These are phyloP conservation scores for Giardia muris DNA, from an alignment of 208 protist genomes.

Conservation along the genomic window DNA sequence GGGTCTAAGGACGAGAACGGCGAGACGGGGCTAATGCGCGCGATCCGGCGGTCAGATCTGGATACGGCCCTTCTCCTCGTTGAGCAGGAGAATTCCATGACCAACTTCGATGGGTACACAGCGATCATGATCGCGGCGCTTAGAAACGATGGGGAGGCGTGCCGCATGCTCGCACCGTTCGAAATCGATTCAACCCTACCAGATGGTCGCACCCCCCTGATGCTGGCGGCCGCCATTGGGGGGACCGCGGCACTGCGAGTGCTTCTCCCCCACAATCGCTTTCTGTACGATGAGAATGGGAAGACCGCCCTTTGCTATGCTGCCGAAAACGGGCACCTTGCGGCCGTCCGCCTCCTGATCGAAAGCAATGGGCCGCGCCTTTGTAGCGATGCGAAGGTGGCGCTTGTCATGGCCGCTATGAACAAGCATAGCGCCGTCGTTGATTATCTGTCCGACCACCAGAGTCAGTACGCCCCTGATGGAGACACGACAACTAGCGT, in stretches of 20 bases:
- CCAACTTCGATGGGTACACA: not conserved
- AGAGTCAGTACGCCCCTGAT: not conserved
- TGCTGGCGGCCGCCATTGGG: not conserved
- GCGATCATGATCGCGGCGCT: not conserved
- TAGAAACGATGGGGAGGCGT: not conserved
- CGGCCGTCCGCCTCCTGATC: not conserved
- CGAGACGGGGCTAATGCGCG: not conserved
- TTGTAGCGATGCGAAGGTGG: not conserved
- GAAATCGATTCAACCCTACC: not conserved
- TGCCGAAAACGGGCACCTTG: not conserved
- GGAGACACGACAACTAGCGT: not conserved
- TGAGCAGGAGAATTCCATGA: not conserved
- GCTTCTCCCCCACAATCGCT: constrained; percentile 6
- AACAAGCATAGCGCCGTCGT: not conserved
- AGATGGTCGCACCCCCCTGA: not conserved
- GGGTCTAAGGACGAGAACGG: constrained; percentile 1
- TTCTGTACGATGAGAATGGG: not conserved
- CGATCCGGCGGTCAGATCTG: not conserved
- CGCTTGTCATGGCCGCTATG: not conserved
- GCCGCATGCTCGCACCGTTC: not conserved
- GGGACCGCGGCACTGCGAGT: not conserved
- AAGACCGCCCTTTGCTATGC: not conserved
- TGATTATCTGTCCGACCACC: not conserved
- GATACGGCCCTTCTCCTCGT: not conserved
- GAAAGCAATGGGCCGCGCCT: not conserved